These are phyloP conservation scores for Ilyonectria mors-panacis DNA, from an alignment of 2,329 filamentous ascomycete genomes.

Conservation along the genomic window DNA sequence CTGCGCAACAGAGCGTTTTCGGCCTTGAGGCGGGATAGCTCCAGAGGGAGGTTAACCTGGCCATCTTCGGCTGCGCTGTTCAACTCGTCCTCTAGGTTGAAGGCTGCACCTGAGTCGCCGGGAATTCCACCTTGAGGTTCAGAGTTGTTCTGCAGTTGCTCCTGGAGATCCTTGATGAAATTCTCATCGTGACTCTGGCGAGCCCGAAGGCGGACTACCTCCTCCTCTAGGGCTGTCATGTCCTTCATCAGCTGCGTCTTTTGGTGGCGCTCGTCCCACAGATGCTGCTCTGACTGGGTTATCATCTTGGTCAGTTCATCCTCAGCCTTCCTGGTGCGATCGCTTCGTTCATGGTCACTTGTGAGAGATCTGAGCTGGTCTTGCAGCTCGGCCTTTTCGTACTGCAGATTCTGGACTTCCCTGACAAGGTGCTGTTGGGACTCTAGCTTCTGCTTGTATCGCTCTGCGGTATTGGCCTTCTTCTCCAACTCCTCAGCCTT, in stretches of 20 bases:
- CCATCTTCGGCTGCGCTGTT: conserved; percentile 61
- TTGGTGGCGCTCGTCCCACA: conserved; percentile 61
- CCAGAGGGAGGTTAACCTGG: conserved; percentile 61
- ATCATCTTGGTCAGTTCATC: conserved; percentile 60
- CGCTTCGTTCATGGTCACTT: conserved; percentile 53
- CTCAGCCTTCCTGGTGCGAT: conserved; percentile 55
- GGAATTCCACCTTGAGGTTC: conserved; percentile 38
- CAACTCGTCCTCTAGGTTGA: conserved; percentile 74
- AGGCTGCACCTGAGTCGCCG: conserved; percentile 41
- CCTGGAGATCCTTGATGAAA: conserved; percentile 72
- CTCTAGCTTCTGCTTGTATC: conserved; percentile 75
- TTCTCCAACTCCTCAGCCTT: conserved; percentile 72
- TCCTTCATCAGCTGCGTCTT: conserved; percentile 64
- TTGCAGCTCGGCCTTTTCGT: conserved; percentile 68
- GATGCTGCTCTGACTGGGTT: conserved; percentile 58
- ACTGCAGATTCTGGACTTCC: conserved; percentile 69
- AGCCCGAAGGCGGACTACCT: conserved; percentile 63
- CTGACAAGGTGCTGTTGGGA: conserved; percentile 68
- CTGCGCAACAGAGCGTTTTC: conserved; percentile 73
- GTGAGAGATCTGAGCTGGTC: conserved; percentile 60
- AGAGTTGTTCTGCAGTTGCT: conserved; percentile 65
- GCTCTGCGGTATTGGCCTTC: conserved; percentile 74
- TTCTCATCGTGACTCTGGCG: conserved; percentile 66
- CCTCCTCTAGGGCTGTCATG: conserved; percentile 60
- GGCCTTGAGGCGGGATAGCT: conserved; percentile 72